Evolutionary conservation across 805 yeast species (phyloP).

Genomic region (baker's yeast (Saccharomyces cerevisiae)): DNA sequence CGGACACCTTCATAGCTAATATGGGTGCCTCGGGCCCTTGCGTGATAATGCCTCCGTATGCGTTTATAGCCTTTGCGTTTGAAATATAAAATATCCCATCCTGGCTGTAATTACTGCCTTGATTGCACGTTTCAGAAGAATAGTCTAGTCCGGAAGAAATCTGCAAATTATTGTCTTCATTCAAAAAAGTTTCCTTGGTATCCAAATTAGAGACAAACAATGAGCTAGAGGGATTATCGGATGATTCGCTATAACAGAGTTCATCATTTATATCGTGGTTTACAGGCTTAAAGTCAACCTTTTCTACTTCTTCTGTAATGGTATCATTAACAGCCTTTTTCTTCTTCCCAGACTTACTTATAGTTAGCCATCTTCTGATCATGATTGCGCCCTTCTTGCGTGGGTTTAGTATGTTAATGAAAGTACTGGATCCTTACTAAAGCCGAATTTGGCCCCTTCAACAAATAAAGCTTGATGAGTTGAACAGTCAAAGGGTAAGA

Average conservation of each 20-base stretch:
- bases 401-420: neutral
- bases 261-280: neutral
- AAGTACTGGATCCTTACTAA: neutral
- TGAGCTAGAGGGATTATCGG: neutral
- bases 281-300: neutral
- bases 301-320: neutral
- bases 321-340: neutral
- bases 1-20: slow-evolving; percentile 1
- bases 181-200: neutral
- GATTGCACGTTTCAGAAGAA: neutral
- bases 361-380: neutral
- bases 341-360: neutral
- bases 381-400: neutral
- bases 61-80: neutral
- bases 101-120: neutral
- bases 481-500: neutral
- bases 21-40: neutral
- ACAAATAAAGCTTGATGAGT: neutral
- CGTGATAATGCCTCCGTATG: neutral
- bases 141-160: neutral
- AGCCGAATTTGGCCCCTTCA: neutral
- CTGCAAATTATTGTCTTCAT: neutral
- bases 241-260: neutral
- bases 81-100: neutral
- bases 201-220: neutral